Percentiles rank a stretch among this genome's conserved stretches.
Evolutionary conservation across 2,329 filamentous ascomycete genomes (phyloP).

Genomic region (Stachybotrys chartarum): DNA sequence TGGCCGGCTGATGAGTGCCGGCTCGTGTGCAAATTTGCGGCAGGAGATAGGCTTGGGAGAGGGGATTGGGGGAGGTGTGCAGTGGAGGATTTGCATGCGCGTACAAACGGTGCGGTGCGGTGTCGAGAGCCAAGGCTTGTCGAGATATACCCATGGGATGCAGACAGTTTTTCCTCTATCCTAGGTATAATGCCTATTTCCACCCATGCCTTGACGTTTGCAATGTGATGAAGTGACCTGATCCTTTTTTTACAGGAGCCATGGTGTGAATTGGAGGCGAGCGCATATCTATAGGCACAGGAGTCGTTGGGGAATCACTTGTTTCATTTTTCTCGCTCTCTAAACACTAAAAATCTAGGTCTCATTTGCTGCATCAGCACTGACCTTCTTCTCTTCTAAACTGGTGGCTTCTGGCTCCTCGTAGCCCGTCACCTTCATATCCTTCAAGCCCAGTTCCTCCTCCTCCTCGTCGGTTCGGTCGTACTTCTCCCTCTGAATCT

Average conservation of each 20-base stretch:
- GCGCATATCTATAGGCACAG: no score
- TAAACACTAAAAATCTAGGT: background rate
- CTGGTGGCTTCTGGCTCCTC: slow-evolving; percentile 35
- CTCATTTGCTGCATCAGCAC: background rate
- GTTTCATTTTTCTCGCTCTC: background rate
- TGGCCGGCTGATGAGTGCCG: background rate
- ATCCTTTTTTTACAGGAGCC: no score
- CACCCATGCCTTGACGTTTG: background rate
- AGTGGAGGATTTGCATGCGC: background rate
- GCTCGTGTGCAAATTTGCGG: background rate
- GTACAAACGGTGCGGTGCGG: background rate
- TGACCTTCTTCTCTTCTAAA: slow-evolving; percentile 10
- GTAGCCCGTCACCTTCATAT: slow-evolving; percentile 92
- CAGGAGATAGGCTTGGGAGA: background rate
- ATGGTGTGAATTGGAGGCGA: no score
- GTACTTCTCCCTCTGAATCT: slow-evolving; percentile 78
- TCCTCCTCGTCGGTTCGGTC: slow-evolving; percentile 85
- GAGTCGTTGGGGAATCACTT: background rate
- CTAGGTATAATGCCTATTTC: background rate
- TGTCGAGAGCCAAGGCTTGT: background rate
- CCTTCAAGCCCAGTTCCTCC: slow-evolving; percentile 81
- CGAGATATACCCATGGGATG: background rate
- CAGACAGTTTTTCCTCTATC: background rate
- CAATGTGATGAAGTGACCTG: background rate
- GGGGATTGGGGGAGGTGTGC: background rate